Conservation (phyloP, 148 eudicot species). For the Vaccinium myrtillus region DNA sequence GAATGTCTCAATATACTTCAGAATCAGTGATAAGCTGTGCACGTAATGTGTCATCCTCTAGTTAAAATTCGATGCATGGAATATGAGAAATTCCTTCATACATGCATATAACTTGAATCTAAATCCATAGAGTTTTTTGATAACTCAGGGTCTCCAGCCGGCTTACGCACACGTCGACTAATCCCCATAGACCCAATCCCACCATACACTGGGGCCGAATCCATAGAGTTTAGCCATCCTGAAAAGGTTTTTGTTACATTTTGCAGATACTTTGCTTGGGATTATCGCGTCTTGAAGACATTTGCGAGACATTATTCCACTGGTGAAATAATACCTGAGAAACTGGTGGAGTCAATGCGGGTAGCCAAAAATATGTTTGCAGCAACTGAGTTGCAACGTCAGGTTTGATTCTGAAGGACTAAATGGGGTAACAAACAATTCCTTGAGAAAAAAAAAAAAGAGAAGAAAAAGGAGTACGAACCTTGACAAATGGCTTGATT, state of each 20-base stretch:
- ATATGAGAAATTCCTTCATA: not conserved
- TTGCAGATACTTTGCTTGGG: slow-evolving; percentile 90
- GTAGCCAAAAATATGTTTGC: slow-evolving; percentile 83
- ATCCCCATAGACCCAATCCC: too few relatives aligned
- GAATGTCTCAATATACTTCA: not conserved
- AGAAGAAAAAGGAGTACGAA: not conserved
- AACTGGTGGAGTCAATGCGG: slow-evolving; percentile 66
- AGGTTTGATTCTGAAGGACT: slow-evolving; percentile 41
- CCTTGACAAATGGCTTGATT: slow-evolving; percentile 8
- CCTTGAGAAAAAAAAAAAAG: not conserved
- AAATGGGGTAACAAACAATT: not conserved
- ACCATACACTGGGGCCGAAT: too few relatives aligned
- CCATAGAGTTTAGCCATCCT: not conserved
- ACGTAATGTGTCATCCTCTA: not conserved
- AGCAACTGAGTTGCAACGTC: slow-evolving; percentile 93
- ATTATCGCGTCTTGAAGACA: slow-evolving; percentile 76
- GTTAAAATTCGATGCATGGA: slow-evolving; percentile 1
- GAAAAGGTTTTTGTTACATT: slow-evolving; percentile 8
- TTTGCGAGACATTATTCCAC: slow-evolving; percentile 88
- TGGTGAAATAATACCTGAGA: slow-evolving; percentile 84
- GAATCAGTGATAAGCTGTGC: not conserved
- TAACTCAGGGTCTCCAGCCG: too few relatives aligned
- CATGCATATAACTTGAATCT: not conserved
- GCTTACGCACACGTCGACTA: too few relatives aligned
- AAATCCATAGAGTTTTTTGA: not conserved